Percentiles rank a stretch among this genome's conserved stretches.
Evolutionary conservation across 2,329 filamentous ascomycete species (phyloP).

Genomic region (Cytospora piceicola): DNA sequence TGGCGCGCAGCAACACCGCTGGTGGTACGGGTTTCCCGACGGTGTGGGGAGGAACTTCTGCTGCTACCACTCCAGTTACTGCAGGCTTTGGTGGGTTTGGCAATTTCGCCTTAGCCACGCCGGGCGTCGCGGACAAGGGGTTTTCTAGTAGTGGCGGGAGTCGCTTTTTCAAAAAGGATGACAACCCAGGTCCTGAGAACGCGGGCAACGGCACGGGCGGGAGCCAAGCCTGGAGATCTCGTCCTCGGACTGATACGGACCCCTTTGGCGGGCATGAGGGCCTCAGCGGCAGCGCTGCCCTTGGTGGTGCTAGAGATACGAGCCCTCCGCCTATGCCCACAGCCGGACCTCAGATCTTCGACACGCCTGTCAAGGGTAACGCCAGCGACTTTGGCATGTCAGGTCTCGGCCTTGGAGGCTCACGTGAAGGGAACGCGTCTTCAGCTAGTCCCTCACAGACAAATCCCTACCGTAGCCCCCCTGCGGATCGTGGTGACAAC

Average conservation of each 20-base stretch:
- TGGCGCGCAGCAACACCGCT: conserved; percentile 60
- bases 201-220: conserved; percentile 51
- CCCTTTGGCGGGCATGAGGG: conserved; percentile 70
- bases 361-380: conserved; percentile 59
- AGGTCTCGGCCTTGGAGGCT: conserved; percentile 59
- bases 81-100: conserved; percentile 86
- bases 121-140: conserved; percentile 71
- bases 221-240: conserved; percentile 59
- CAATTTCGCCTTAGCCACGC: conserved; percentile 74
- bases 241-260: conserved; percentile 73
- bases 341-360: conserved; percentile 44
- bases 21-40: conserved; percentile 51
- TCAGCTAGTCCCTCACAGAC: conserved; percentile 91
- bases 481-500: conserved; percentile 67
- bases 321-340: conserved; percentile 48
- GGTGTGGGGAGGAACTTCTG: conserved; percentile 52
- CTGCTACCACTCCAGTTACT: conserved; percentile 62
- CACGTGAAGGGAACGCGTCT: conserved; percentile 64
- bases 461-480: conserved; percentile 93
- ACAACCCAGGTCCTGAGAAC: conserved; percentile 61
- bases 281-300: conserved; percentile 69
- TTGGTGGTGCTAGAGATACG: conserved; percentile 75
- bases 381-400: conserved; percentile 66
- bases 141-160: conserved; percentile 75
- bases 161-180: conserved; percentile 57